These are phyloP conservation scores for Colletotrichum sublineola DNA, from an alignment of 2,329 filamentous ascomycete species.

Conservation along the genomic window DNA sequence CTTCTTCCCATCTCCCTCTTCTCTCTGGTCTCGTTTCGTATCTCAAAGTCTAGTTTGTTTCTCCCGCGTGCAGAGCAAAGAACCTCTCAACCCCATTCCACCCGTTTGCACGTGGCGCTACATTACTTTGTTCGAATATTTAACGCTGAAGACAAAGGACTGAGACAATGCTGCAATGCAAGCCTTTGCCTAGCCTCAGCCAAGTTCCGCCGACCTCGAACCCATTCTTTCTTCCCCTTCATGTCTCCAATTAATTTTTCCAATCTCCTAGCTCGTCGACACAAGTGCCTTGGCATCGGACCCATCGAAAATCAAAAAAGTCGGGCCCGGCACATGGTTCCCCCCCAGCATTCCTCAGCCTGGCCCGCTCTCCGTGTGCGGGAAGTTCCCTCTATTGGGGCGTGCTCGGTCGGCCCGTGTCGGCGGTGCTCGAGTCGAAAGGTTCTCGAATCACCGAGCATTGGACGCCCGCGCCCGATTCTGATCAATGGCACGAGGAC, in stretches of 20 bases:
- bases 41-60: too few relatives aligned
- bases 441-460: conserved; percentile 22
- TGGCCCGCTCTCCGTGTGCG: conserved; percentile 12
- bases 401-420: neutral
- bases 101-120: conserved; percentile 22
- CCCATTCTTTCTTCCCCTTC: neutral
- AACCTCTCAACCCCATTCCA: neutral
- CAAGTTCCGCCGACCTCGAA: neutral
- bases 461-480: neutral
- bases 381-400: neutral
- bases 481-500: neutral
- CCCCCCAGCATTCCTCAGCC: conserved; percentile 10
- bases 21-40: neutral
- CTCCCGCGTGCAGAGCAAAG: neutral
- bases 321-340: conserved; percentile 10
- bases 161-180: conserved; percentile 21
- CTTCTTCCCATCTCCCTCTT: neutral
- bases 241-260: neutral
- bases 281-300: conserved; percentile 29
- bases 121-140: neutral
- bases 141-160: conserved; percentile 17
- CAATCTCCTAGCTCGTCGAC: conserved; percentile 4
- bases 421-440: conserved; percentile 1
- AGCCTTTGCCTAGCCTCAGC: neutral
- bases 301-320: neutral